Base-by-base conservation (phyloP, 192 early-diverging fungal genomes). In the Entomortierella chlamydospora region DNA sequence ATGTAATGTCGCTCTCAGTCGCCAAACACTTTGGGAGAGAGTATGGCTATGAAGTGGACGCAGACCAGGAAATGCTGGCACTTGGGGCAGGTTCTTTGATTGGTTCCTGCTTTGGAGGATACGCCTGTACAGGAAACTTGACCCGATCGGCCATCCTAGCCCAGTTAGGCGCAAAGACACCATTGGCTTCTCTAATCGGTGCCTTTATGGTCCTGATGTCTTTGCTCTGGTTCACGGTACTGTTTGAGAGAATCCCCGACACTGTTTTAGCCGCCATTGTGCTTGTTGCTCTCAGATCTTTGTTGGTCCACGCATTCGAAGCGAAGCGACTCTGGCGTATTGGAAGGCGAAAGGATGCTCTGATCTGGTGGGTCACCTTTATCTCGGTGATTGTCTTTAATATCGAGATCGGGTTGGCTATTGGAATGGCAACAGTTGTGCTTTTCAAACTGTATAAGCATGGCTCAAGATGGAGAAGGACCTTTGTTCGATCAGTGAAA, bases 11-110 rank as follows among this genome's bases (percentile, higher is more conserved):
- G 12, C 61, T 83, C 13, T 65, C 82, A 23, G 73, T 83, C 0
- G 77, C 82, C 18, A 72, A 73, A 25, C 67, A 80, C 49, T 83
- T 37, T 63, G 73, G 71, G 29, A 30, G 61, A 28, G 67, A 65
- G 43, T 80, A 69, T 34, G 73, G 62, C 20, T 83, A 83, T 43
- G 73, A 72, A 34, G 58, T 83, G 9, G 67, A 74, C 33, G 66
- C 82, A n/a, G 70, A 77, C 37, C 82, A 83, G 47, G 82, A 83
- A 29, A 68, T 83, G 66, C 17, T 79, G 60, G 82, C 82, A 2
- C 54, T 83, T 17, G 81, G 81, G 17, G 52, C 64, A 2, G 76
- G 69, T 0, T 80, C 73, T 0, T 37, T 77, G 55, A 61, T 79
- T 2, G 73, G 73, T 28, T 83, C 81, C 2, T 83, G 73, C 33